phyloP scores from a whole-genome alignment of 768 basidiomycete genomes.

The Butyriboletus loyo region DNA sequence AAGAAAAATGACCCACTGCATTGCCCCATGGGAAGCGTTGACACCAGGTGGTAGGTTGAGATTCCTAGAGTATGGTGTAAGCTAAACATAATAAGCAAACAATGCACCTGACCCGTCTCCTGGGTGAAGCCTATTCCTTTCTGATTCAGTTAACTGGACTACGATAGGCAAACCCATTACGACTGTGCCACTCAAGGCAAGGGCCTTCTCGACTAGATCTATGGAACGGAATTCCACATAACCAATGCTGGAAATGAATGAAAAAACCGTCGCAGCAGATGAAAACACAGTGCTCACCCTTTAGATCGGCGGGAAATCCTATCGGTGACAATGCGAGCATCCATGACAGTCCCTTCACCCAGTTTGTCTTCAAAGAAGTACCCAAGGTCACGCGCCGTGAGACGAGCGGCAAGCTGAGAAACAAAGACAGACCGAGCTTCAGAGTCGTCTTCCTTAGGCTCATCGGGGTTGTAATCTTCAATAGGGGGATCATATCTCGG shows the following conservation, averaged over 20 bases:
- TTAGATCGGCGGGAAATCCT: slow-evolving; percentile 94
- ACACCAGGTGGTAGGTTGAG: slow-evolving; percentile 84
- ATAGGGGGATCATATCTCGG: slow-evolving; percentile 67
- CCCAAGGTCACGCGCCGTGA: slow-evolving; percentile 95
- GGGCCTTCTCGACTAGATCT: slow-evolving; percentile 87
- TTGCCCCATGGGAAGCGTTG: slow-evolving; percentile 73
- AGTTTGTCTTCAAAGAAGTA: slow-evolving; percentile 99
- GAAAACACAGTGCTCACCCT: slow-evolving; percentile 56
- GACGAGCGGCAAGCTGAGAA: slow-evolving; percentile 94
- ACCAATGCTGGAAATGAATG: slow-evolving; percentile 67
- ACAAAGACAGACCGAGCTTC: slow-evolving; percentile 99
- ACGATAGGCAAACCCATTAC: slow-evolving; percentile 98
- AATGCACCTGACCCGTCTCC: slow-evolving; percentile 69
- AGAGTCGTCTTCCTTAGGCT: slow-evolving; percentile 92
- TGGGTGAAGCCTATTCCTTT: slow-evolving; percentile 86
- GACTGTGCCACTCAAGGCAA: slow-evolving; percentile 87
- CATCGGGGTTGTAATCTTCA: slow-evolving; percentile 78
- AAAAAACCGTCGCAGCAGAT: background rate
- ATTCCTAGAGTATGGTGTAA: slow-evolving; percentile 45
- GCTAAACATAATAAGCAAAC: slow-evolving; percentile 1
- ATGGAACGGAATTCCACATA: slow-evolving; percentile 95
- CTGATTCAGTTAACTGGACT: slow-evolving; percentile 95
- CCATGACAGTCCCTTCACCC: slow-evolving; percentile 90
- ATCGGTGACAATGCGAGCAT: slow-evolving; percentile 95
- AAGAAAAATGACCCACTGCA: slow-evolving; percentile 61